Evolutionary conservation across 345 rosid species (phyloP), one percentile per base, ranked within the genome.

Genomic region (Anastatica hierochuntica): DNA sequence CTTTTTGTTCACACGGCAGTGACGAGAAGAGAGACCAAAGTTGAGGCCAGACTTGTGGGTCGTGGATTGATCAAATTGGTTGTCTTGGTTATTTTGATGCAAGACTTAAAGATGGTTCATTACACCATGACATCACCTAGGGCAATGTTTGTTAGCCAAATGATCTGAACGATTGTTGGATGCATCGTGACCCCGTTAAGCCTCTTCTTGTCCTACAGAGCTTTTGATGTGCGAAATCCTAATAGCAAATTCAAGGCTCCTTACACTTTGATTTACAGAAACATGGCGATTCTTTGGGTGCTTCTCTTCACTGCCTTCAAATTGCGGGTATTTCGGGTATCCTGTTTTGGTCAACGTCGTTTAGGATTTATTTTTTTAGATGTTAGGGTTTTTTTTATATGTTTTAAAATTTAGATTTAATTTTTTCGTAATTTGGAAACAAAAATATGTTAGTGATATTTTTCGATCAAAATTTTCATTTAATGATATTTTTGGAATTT

Each of bases 71-170:
- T 81, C 60, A 90, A 90, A 59, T 90, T 95, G 2, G 95, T 82
- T 14, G 83, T 90, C 34, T 81, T 90, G 2, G 94, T 85, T 78
- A 75, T 80, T 19, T 65, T 90, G 13, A 90, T 90, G 97, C 97
- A 90, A 68, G 97, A 86, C 69, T 84, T 90, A 62, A 86, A 84
- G 67, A 90, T 94, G 18, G 95, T 94, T 1, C 90, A 84, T 45
- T 60, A 74, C 67, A 90, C 97, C 0, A 61, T 8, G 17, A 86
- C 97, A 1, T 90, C 97, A 10, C 97, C 97, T 0, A 66, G 77
- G 64, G 95, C 94, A 33, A 90, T 90, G 97, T 84, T 90, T 36
- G 56, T 66, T 37, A 90, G 83, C 79, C 97, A 90, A 68, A 76
- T 63, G 40, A 73, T 84, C 1, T 95, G 97, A 26, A 84, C 95